A percentile compares a stretch with the other conserved stretches of the same genome.
Conservation (phyloP, 371 early-diverging fungal species). For the Hamiltosporidium tvaerminnensis region DNA sequence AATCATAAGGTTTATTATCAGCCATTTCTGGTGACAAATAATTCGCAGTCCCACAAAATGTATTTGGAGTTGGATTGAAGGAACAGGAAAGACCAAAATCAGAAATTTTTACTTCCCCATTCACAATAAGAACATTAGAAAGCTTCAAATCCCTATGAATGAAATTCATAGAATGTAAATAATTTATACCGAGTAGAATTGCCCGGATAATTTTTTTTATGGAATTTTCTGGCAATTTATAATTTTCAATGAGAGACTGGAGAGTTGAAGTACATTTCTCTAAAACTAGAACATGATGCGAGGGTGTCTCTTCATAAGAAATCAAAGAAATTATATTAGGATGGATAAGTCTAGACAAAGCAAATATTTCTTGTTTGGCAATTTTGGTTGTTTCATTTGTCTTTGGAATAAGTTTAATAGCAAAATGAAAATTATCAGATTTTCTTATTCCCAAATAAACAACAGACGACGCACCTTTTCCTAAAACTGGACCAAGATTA, state of each 20-base stretch:
- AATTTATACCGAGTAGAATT: slow-evolving; percentile 17
- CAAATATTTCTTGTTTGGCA: background rate
- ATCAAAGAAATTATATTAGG: background rate
- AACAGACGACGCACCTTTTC: background rate
- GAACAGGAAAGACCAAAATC: slow-evolving; percentile 30
- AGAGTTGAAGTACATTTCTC: background rate
- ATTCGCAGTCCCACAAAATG: slow-evolving; percentile 19
- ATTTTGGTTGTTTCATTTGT: background rate
- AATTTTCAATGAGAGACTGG: background rate
- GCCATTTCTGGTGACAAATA: slow-evolving; percentile 23
- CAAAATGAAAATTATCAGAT: background rate
- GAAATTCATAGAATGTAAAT: slow-evolving; percentile 18
- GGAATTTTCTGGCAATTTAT: background rate
- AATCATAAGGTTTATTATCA: background rate
- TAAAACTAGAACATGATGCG: background rate
- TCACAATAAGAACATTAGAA: slow-evolving; percentile 22
- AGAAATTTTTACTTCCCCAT: slow-evolving; percentile 16
- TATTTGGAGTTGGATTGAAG: background rate
- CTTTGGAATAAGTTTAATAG: background rate
- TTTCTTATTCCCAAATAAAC: background rate
- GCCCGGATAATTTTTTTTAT: slow-evolving; percentile 17
- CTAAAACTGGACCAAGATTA: too few species aligned
- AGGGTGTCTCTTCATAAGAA: background rate
- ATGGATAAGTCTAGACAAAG: slow-evolving; percentile 2
- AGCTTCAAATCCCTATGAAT: slow-evolving; percentile 35